These are phyloP conservation scores for Cercospora zeae-maydis DNA, from an alignment of 2,329 filamentous ascomycete species.

Conservation along the genomic window DNA sequence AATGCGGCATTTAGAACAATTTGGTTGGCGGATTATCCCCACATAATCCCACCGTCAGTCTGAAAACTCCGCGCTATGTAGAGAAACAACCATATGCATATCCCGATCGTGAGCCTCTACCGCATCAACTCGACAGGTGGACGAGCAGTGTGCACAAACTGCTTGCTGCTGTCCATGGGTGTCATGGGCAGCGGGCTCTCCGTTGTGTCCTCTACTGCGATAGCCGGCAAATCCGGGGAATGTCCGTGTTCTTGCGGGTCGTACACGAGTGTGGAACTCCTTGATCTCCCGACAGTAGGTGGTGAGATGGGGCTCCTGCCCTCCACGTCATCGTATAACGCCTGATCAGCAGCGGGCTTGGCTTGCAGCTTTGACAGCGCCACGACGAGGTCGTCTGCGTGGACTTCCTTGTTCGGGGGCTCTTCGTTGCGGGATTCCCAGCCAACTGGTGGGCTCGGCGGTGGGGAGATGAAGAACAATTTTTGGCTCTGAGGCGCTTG, in stretches of 20 bases:
- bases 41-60: background rate
- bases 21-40: background rate
- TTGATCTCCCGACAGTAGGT: constrained; percentile 38
- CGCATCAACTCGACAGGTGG: constrained; percentile 57
- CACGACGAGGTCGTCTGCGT: constrained; percentile 58
- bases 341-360: constrained; percentile 34
- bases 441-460: constrained; percentile 60
- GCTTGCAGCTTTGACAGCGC: constrained; percentile 55
- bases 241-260: constrained; percentile 60
- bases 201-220: constrained; percentile 61
- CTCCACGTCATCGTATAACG: constrained; percentile 28
- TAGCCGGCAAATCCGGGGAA: constrained; percentile 57
- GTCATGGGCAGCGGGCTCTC: constrained; percentile 46
- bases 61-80: constrained; percentile 9
- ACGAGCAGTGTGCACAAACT: constrained; percentile 51
- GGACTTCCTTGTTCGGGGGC: constrained; percentile 63
- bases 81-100: background rate
- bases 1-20: background rate
- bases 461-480: constrained; percentile 64
- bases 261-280: constrained; percentile 58
- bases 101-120: background rate
- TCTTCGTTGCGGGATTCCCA: constrained; percentile 63
- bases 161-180: constrained; percentile 48
- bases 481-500: constrained; percentile 57
- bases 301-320: constrained; percentile 19